A percentile compares a stretch with the other conserved stretches of the same genome.
phyloP scores from a whole-genome alignment of 768 basidiomycete species.

The Boletus coccyginus region DNA sequence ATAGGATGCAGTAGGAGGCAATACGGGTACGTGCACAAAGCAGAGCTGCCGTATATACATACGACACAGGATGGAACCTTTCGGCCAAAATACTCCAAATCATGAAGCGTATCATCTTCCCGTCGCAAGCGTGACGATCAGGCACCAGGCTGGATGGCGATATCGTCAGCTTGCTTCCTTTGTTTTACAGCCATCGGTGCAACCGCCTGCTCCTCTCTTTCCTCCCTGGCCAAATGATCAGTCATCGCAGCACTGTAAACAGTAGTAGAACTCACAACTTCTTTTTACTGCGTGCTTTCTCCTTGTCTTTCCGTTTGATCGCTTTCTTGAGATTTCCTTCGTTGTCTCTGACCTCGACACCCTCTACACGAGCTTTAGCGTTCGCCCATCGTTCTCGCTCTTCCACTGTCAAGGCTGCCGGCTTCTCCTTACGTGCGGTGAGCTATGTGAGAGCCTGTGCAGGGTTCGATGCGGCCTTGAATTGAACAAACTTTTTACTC shows the following conservation, averaged over 20 bases:
- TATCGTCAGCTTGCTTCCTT: slow-evolving; percentile 90
- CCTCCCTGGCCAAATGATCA: slow-evolving; percentile 54
- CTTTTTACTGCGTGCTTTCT: slow-evolving; percentile 79
- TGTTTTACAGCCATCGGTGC: slow-evolving; percentile 79
- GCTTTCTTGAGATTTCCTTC: slow-evolving; percentile 87
- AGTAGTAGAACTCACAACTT: slow-evolving; percentile 60
- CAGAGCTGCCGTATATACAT: no score
- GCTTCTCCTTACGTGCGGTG: slow-evolving; percentile 69
- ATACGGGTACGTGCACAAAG: no score
- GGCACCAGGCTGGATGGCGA: no score
- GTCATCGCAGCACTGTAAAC: not conserved
- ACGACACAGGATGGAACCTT: no score
- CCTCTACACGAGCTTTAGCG: slow-evolving; percentile 82
- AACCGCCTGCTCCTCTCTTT: slow-evolving; percentile 75
- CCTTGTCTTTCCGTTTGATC: slow-evolving; percentile 88
- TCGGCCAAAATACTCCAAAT: no score
- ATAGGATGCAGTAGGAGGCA: no score
- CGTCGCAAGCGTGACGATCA: no score
- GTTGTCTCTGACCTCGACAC: slow-evolving; percentile 89
- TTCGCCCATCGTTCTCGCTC: slow-evolving; percentile 90
- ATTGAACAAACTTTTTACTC: slow-evolving; percentile 45
- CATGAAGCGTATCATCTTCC: no score
- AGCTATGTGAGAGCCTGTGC: slow-evolving; percentile 83
- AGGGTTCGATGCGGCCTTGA: slow-evolving; percentile 78
- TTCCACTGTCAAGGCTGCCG: slow-evolving; percentile 66